A percentile compares a stretch with the other conserved stretches of the same genome.
phyloP scores from a whole-genome alignment of 2,329 filamentous ascomycete genomes.

The Elsinoe ampelina region DNA sequence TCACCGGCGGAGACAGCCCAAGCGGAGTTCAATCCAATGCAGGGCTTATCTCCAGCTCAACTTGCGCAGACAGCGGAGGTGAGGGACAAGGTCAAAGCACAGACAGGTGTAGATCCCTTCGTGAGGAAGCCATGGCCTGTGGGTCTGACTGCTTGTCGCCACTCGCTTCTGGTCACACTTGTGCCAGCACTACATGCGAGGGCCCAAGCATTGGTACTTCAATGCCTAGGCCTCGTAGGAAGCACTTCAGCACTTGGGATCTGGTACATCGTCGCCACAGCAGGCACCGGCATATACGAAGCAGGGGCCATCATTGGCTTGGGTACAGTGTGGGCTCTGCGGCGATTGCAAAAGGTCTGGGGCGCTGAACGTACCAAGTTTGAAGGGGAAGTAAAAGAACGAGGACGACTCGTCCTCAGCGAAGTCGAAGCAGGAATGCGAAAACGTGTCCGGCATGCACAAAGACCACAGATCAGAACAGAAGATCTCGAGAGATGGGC shows the following conservation, averaged over 20 bases:
- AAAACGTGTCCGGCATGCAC: slow-evolving; percentile 37
- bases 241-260: slow-evolving; percentile 43
- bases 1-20: neutral
- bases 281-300: slow-evolving; percentile 46
- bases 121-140: slow-evolving; percentile 55
- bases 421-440: slow-evolving; percentile 44
- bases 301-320: slow-evolving; percentile 50
- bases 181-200: slow-evolving; percentile 37
- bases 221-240: slow-evolving; percentile 64
- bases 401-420: slow-evolving; percentile 47
- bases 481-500: slow-evolving; percentile 33
- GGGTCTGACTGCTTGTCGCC: slow-evolving; percentile 63
- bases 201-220: slow-evolving; percentile 49
- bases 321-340: slow-evolving; percentile 48
- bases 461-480: slow-evolving; percentile 28
- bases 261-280: slow-evolving; percentile 46
- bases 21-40: neutral
- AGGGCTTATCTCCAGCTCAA: neutral
- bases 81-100: slow-evolving; percentile 19
- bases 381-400: slow-evolving; percentile 46
- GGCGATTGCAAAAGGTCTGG: slow-evolving; percentile 52
- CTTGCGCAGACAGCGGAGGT: neutral
- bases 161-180: slow-evolving; percentile 32
- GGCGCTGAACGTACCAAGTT: slow-evolving; percentile 44
- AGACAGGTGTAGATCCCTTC: slow-evolving; percentile 24